phyloP scores from a whole-genome alignment of 2,329 filamentous ascomycete species.

The Trichophyton benhamiae region DNA sequence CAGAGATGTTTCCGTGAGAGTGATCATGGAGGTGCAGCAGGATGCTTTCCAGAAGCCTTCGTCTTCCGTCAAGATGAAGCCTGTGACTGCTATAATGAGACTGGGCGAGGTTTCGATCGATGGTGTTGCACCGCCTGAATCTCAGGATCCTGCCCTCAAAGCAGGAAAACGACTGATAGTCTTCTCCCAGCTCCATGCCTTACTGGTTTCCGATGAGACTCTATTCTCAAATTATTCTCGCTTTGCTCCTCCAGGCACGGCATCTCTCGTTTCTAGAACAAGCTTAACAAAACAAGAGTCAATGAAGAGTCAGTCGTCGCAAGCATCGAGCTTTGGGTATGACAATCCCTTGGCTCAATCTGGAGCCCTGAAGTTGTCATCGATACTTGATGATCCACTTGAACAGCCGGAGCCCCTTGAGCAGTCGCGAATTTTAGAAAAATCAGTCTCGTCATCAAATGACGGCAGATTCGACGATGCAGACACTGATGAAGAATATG shows the following conservation, averaged over 20 bases:
- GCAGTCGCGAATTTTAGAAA: constrained; percentile 17
- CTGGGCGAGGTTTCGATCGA: constrained; percentile 26
- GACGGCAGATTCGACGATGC: constrained; percentile 34
- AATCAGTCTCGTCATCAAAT: constrained; percentile 22
- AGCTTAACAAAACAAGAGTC: constrained; percentile 11
- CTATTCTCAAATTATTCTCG: constrained; percentile 37
- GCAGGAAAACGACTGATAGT: constrained; percentile 34
- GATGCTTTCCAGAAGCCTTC: constrained; percentile 27
- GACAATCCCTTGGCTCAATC: not conserved
- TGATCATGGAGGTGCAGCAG: constrained; percentile 38
- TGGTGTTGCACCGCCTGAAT: constrained; percentile 18
- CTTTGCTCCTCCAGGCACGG: constrained; percentile 20
- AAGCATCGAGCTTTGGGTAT: not conserved
- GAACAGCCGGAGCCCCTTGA: not conserved
- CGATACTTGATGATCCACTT: constrained; percentile 4
- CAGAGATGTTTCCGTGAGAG: constrained; percentile 39
- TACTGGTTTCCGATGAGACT: constrained; percentile 37
- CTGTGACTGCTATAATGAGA: constrained; percentile 25
- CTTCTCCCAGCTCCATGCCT: constrained; percentile 34
- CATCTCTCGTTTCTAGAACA: constrained; percentile 18
- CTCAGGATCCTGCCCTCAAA: constrained; percentile 19
- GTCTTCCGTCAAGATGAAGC: constrained; percentile 26
- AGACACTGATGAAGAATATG: constrained; percentile 25
- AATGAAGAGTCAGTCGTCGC: constrained; percentile 9
- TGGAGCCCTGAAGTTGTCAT: not conserved